phyloP scores from a whole-genome alignment of 164 flowering plant species.

The Vitis vinifera region DNA sequence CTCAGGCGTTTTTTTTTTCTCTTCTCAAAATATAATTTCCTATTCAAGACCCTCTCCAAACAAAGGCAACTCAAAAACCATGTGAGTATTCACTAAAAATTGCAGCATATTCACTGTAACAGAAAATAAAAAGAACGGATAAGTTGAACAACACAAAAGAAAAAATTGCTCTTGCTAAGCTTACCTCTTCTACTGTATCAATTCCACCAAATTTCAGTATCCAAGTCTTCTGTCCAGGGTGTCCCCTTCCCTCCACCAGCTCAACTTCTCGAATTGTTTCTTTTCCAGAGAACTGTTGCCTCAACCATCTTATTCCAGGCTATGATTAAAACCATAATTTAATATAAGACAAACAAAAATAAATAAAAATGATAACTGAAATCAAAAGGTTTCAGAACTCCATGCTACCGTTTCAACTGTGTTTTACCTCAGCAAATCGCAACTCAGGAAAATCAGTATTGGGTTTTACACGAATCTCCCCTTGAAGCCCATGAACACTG shows the following conservation, averaged over 20 bases:
- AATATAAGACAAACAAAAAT: not conserved
- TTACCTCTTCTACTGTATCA: slow-evolving; percentile 72
- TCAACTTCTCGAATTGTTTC: slow-evolving; percentile 69
- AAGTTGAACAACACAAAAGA: too few relatives aligned
- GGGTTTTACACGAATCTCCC: slow-evolving; percentile 77
- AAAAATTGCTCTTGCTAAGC: not conserved
- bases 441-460: slow-evolving; percentile 79
- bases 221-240: slow-evolving; percentile 79
- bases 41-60: too few relatives aligned
- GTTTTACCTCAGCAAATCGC: slow-evolving; percentile 64
- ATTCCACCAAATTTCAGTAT: slow-evolving; percentile 61
- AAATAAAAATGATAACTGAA: not conserved
- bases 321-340: slow-evolving; percentile 17
- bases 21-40: too few relatives aligned
- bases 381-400: not conserved
- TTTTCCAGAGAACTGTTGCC: slow-evolving; percentile 54
- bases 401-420: not conserved
- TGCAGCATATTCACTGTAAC: not conserved
- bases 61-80: not conserved
- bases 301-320: slow-evolving; percentile 94
- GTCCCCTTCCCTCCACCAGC: slow-evolving; percentile 78
- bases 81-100: not conserved
- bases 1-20: too few relatives aligned
- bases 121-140: not conserved
- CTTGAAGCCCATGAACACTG: slow-evolving; percentile 77